These are phyloP conservation scores for Sporothrix dimorphospora DNA, from an alignment of 2,329 filamentous ascomycete species.

Conservation along the genomic window DNA sequence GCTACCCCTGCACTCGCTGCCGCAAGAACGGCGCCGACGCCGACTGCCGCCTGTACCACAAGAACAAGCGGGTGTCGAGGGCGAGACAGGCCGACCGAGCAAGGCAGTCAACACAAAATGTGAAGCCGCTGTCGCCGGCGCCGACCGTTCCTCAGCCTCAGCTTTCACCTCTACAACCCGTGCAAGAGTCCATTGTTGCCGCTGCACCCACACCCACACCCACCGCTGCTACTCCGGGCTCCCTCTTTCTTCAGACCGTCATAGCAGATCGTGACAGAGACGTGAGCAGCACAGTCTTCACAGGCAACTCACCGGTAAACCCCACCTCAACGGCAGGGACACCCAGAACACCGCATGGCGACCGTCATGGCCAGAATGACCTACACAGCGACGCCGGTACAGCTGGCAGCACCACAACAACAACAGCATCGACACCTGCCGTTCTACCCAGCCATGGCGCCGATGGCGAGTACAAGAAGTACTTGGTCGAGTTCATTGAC, in stretches of 20 bases:
- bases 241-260: slow-evolving; percentile 17
- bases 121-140: slow-evolving; percentile 11
- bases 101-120: background rate
- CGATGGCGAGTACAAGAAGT: slow-evolving; percentile 24
- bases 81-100: background rate
- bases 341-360: background rate
- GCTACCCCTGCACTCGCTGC: slow-evolving; percentile 25
- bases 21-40: slow-evolving; percentile 1
- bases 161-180: background rate
- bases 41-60: slow-evolving; percentile 16
- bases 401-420: background rate
- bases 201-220: background rate
- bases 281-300: background rate
- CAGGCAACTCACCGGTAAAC: background rate
- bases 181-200: background rate
- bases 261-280: background rate
- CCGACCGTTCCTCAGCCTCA: background rate
- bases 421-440: background rate
- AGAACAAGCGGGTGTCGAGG: slow-evolving; percentile 13
- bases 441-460: slow-evolving; percentile 1
- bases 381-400: background rate
- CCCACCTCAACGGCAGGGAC: background rate
- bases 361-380: background rate
- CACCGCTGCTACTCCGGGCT: background rate
- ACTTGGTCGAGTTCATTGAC: slow-evolving; percentile 22